A percentile compares a stretch with the other conserved stretches of the same genome.
phyloP scores from a whole-genome alignment of 179 eudicot species.

The Sideroxylon spinosum region DNA sequence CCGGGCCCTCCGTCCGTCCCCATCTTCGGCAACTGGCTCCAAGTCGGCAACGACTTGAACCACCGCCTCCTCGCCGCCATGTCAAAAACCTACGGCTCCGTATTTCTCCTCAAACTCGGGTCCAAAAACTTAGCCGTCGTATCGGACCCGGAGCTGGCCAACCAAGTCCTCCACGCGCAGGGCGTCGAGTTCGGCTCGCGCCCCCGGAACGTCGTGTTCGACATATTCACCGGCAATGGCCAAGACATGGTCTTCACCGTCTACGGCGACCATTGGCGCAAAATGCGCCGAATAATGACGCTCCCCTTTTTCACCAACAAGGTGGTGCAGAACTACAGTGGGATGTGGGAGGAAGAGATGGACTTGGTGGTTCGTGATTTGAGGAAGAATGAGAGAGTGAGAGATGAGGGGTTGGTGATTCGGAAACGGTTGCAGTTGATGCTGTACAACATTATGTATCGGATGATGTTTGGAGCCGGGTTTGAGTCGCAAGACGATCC shows the following conservation, averaged over 20 bases:
- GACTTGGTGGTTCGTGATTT: conserved; percentile 46
- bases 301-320: conserved; percentile 73
- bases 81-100: conserved; percentile 25
- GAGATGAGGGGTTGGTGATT: conserved; percentile 44
- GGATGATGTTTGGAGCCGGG: conserved; percentile 61
- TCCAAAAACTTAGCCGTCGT: conserved; percentile 24
- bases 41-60: conserved; percentile 37
- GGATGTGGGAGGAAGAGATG: conserved; percentile 56
- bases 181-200: conserved; percentile 36
- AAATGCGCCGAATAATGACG: conserved; percentile 68
- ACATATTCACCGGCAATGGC: conserved; percentile 60
- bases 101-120: conserved; percentile 29
- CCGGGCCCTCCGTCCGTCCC: conserved; percentile 29
- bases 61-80: conserved; percentile 26
- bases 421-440: conserved; percentile 59
- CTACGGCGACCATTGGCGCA: conserved; percentile 72
- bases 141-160: conserved; percentile 32
- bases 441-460: conserved; percentile 61
- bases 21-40: conserved; percentile 36
- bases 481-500: conserved; percentile 54
- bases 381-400: conserved; percentile 26
- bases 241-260: conserved; percentile 71
- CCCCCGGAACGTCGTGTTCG: conserved; percentile 40
- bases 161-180: conserved; percentile 29
- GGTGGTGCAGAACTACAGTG: conserved; percentile 54